Evolutionary conservation across 306 rosid species (phyloP), one percentile per base, ranked within the genome.

Genomic region (Hippophae rhamnoides): DNA sequence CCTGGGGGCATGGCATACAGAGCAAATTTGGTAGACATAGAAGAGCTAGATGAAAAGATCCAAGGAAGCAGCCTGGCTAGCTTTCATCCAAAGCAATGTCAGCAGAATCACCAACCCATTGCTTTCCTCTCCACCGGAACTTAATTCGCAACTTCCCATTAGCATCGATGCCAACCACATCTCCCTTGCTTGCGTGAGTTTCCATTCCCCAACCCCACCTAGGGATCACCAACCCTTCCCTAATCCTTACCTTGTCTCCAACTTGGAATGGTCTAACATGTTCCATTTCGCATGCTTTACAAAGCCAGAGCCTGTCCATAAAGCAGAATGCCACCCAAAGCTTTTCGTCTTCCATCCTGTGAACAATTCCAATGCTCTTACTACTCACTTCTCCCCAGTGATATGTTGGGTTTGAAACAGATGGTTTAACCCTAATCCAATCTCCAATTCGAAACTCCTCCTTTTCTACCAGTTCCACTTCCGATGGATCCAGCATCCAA

Each of bases 201-300:
- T 92, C 99, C 96, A 92, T 88, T 75, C 99, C 99, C 99, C 99
- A 92, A 41, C 96, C 96, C 96, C 95, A 87, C 61, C 96, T 83
- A 2, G 99, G 99, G 47, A 74, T 47, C 43, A 76, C 99, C 55
- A 92, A 74, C 65, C 93, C 99, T 31, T 87, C 96, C 82, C 85
- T 79, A 63, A 92, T 92, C 68, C 64, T 78, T 67, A 92, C 99
- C 71, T 83, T 83, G 84, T 92, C 93, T 53, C 95, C 95, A 5
- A 83, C 84, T 75, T 74, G 76, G 56, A 83, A 88, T 10, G 93
- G 85, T 65, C 89, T 78, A 13, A 81, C 57, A 67, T 75, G 68
- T 64, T 88, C 99, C 89, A 92, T 78, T 73, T 92, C 99, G 62
- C 62, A 76, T 54, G 82, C 83, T 75, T 92, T 92, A 66, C 99